Conservation (phyloP, 2,329 filamentous ascomycete species). For the Xylariales sp. region DNA sequence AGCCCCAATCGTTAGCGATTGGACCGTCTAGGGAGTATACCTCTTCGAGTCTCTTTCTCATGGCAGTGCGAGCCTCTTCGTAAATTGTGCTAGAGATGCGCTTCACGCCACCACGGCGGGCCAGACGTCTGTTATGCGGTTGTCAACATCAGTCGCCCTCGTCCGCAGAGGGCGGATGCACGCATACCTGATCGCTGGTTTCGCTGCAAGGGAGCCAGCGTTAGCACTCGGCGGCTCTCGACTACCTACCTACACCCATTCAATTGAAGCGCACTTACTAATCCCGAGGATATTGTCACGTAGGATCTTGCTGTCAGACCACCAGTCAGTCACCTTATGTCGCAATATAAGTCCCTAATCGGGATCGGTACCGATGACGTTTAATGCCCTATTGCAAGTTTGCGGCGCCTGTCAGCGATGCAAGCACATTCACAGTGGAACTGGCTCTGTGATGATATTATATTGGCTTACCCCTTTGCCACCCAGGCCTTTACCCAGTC, state of each 20-base stretch:
- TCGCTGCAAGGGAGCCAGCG: slow-evolving; percentile 54
- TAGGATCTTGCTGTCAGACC: slow-evolving; percentile 47
- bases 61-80: slow-evolving; percentile 64
- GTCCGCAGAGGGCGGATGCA: neutral
- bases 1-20: neutral
- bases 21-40: slow-evolving; percentile 52
- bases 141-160: slow-evolving; percentile 3
- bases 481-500: slow-evolving; percentile 43
- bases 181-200: slow-evolving; percentile 64
- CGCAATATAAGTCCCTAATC: slow-evolving; percentile 12
- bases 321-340: slow-evolving; percentile 2
- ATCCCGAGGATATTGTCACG: slow-evolving; percentile 50
- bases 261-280: slow-evolving; percentile 43
- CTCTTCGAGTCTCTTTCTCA: slow-evolving; percentile 62
- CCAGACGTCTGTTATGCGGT: slow-evolving; percentile 66
- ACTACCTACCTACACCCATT: neutral
- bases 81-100: slow-evolving; percentile 75
- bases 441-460: neutral
- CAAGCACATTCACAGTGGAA: slow-evolving; percentile 5
- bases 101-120: slow-evolving; percentile 81
- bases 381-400: slow-evolving; percentile 41
- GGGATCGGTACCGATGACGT: slow-evolving; percentile 43
- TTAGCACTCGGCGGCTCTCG: slow-evolving; percentile 33
- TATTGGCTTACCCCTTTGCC: slow-evolving; percentile 44
- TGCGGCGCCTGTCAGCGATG: slow-evolving; percentile 29